A percentile compares a stretch with the other conserved stretches of the same genome.
Conservation (phyloP, 257 asterid genomes). For the Verbascum thapsus region DNA sequence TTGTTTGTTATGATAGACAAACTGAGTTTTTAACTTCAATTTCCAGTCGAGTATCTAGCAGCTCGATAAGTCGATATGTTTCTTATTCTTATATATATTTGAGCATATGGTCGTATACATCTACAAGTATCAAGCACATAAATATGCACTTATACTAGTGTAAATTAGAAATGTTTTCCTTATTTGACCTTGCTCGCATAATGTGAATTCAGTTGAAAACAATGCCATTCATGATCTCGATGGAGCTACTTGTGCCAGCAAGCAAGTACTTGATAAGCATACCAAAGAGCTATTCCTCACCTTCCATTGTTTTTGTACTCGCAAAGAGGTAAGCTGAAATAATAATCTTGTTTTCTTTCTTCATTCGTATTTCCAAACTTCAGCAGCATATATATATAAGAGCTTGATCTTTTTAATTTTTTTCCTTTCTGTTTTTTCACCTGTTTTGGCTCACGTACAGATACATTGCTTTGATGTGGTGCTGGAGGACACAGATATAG, state of each 20-base stretch:
- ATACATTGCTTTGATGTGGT: constrained; percentile 66
- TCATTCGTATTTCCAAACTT: neutral
- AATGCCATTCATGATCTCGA: constrained; percentile 28
- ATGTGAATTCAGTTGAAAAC: constrained; percentile 45
- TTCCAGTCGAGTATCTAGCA: too few species aligned
- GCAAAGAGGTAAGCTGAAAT: constrained; percentile 66
- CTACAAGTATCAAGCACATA: too few species aligned
- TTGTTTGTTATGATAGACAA: too few species aligned
- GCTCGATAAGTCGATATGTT: too few species aligned
- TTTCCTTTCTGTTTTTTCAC: neutral
- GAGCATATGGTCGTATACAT: neutral
- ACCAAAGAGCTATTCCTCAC: constrained; percentile 61
- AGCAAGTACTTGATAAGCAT: constrained; percentile 50
- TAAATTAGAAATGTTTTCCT: neutral
- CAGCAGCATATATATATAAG: neutral
- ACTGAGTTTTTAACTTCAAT: too few species aligned
- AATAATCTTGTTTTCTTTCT: neutral
- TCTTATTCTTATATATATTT: neutral
- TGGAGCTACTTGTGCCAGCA: constrained; percentile 36
- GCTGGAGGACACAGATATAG: constrained; percentile 62
- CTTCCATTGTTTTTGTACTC: constrained; percentile 78
- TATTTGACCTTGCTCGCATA: neutral
- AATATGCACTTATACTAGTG: too few species aligned
- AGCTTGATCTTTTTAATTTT: neutral
- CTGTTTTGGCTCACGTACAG: constrained; percentile 35